A percentile compares a stretch with the other conserved stretches of the same genome.
These are phyloP conservation scores for Gremmenia infestans DNA, from an alignment of 2,329 filamentous ascomycete genomes.

Conservation along the genomic window DNA sequence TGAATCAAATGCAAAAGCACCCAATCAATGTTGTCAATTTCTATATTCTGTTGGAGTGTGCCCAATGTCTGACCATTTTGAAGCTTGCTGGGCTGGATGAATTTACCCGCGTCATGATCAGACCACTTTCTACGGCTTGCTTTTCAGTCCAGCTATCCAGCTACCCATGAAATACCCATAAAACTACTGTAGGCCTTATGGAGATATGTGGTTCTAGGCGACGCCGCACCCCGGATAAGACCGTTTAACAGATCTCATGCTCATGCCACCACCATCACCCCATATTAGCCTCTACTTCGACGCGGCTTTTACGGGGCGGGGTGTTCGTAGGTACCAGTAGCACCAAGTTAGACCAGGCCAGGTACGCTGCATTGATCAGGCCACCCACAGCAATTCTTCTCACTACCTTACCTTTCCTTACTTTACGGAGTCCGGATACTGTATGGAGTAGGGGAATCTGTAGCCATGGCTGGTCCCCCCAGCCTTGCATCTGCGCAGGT, in stretches of 20 bases:
- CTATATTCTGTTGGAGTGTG: no score
- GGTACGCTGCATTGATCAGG: constrained; percentile 7
- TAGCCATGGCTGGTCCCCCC: background rate
- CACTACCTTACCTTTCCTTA: background rate
- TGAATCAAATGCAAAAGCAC: background rate
- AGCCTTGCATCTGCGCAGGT: background rate
- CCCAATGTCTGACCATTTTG: background rate
- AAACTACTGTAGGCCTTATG: constrained; percentile 4
- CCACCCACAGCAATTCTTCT: constrained; percentile 6
- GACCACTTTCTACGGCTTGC: constrained; percentile 1
- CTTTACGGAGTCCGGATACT: background rate
- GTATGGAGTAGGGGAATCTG: background rate
- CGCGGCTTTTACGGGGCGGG: background rate
- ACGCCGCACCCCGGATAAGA: constrained; percentile 3
- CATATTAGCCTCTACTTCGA: background rate
- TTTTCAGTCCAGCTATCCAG: background rate
- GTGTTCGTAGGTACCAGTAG: background rate
- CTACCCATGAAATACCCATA: no score
- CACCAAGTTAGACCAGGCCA: background rate
- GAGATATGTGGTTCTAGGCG: background rate
- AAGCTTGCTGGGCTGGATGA: no score
- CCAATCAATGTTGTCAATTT: background rate
- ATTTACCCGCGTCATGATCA: constrained; percentile 5
- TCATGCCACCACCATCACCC: constrained; percentile 12
- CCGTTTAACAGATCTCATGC: constrained; percentile 7